A percentile compares a stretch with the other conserved stretches of the same genome.
Conservation (phyloP, 2,329 filamentous ascomycete genomes). For the Fusarium sp. region DNA sequence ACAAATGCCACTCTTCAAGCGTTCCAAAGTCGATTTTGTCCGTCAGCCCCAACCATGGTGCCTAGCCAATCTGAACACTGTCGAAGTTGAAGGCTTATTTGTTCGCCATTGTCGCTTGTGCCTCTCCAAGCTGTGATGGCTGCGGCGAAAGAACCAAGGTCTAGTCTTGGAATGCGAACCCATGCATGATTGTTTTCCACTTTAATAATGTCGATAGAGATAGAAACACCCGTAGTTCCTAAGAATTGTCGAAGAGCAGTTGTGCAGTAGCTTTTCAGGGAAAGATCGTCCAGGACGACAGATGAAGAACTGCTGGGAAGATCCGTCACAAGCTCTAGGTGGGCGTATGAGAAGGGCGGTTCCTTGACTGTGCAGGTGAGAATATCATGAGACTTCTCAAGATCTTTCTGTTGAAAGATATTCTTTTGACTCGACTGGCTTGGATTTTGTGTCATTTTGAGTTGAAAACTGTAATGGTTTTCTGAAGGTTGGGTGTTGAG, state of each 20-base stretch:
- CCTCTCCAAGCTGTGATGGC: constrained; percentile 74
- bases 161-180: constrained; percentile 71
- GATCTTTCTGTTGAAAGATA: constrained; percentile 47
- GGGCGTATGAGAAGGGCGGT: constrained; percentile 67
- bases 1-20: constrained; percentile 48
- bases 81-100: constrained; percentile 64
- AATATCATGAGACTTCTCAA: constrained; percentile 60
- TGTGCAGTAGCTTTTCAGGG: constrained; percentile 70
- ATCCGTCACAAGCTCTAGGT: constrained; percentile 60
- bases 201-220: constrained; percentile 77
- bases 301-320: constrained; percentile 29
- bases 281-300: constrained; percentile 67
- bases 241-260: constrained; percentile 75
- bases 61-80: constrained; percentile 74
- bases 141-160: constrained; percentile 69
- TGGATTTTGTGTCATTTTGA: constrained; percentile 40
- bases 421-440: constrained; percentile 39
- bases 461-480: background rate
- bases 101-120: constrained; percentile 53
- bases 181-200: constrained; percentile 67
- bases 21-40: constrained; percentile 60
- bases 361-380: constrained; percentile 62
- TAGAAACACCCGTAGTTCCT: constrained; percentile 73
- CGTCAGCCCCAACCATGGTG: constrained; percentile 62
- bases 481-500: background rate